Evolutionary conservation across 257 asterid species (phyloP).

Genomic region (Datura wrightii): DNA sequence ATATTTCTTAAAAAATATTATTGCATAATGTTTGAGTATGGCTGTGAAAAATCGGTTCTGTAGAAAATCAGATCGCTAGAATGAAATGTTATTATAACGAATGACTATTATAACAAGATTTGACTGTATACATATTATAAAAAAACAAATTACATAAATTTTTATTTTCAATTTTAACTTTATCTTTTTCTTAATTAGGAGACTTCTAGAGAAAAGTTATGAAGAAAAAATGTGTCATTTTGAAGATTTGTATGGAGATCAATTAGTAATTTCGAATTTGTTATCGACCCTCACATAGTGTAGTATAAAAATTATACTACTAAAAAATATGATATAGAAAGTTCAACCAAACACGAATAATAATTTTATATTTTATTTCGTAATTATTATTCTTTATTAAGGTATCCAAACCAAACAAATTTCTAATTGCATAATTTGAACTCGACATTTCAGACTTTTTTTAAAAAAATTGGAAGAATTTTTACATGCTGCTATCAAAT

Average conservation of each 20-base stretch:
- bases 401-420: neutral
- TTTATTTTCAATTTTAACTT: too few relatives aligned
- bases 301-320: too few relatives aligned
- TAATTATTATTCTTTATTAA: neutral
- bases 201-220: neutral
- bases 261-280: neutral
- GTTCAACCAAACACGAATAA: neutral
- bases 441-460: neutral
- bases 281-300: too few relatives aligned
- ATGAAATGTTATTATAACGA: too few relatives aligned
- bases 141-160: too few relatives aligned
- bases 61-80: too few relatives aligned
- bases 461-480: too few relatives aligned
- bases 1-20: too few relatives aligned
- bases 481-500: neutral
- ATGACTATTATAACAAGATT: too few relatives aligned
- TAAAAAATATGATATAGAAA: neutral
- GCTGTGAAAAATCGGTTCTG: too few relatives aligned
- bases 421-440: neutral
- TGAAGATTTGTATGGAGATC: neutral
- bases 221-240: neutral
- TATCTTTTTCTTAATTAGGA: neutral
- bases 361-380: neutral
- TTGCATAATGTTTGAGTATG: too few relatives aligned
- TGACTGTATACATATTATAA: too few relatives aligned